A percentile compares a stretch with the other conserved stretches of the same genome.
Conservation (phyloP, 75 land plant species). For the Picea glauca region DNA sequence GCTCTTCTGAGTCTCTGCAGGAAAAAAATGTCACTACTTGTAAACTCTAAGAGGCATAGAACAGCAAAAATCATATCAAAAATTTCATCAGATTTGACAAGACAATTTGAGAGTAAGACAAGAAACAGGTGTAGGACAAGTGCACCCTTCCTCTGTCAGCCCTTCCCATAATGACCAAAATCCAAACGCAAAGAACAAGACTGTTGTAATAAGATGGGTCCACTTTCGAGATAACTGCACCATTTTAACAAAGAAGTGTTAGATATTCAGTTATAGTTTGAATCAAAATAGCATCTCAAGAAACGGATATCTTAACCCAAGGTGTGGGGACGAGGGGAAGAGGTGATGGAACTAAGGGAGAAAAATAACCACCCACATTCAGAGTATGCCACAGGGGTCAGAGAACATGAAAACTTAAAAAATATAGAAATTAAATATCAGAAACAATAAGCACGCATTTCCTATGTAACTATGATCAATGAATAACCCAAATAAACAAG, state of each 20-base stretch:
- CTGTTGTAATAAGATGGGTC: constrained; percentile 82
- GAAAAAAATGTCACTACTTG: background rate
- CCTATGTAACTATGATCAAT: too few relatives aligned
- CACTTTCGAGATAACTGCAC: constrained; percentile 76
- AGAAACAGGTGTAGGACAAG: background rate
- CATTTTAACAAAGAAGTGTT: background rate
- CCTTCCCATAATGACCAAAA: constrained; percentile 90
- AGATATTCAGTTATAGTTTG: background rate
- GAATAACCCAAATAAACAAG: too few relatives aligned
- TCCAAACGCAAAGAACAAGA: constrained; percentile 89
- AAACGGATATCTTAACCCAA: too few relatives aligned
- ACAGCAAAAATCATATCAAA: background rate
- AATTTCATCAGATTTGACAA: background rate
- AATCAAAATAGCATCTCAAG: background rate
- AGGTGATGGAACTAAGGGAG: too few relatives aligned
- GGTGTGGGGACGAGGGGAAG: too few relatives aligned
- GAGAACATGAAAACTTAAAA: too few relatives aligned
- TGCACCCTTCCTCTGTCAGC: constrained; percentile 63
- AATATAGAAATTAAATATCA: too few relatives aligned
- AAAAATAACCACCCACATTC: background rate
- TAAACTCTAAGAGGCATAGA: background rate
- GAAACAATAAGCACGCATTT: too few relatives aligned
- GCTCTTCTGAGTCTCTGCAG: constrained; percentile 72
- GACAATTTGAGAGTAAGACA: background rate
- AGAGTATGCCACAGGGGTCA: too few relatives aligned